These are phyloP conservation scores for Alternaria ventricosa DNA, from an alignment of 2,329 filamentous ascomycete genomes.

Conservation along the genomic window DNA sequence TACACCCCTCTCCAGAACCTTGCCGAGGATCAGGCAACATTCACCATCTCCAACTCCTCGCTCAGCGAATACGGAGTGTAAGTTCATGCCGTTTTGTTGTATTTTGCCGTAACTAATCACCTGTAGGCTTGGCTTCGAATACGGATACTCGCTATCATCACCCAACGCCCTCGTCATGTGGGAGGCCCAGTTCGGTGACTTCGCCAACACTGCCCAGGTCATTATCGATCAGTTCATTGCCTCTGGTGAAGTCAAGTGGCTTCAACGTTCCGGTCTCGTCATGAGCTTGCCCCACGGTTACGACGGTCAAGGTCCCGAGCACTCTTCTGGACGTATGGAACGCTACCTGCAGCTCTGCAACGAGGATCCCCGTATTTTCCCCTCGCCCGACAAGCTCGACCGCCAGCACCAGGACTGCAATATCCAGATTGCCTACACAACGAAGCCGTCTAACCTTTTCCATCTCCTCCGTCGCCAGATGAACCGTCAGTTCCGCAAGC, in stretches of 20 bases:
- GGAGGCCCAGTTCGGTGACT: slow-evolving; percentile 99
- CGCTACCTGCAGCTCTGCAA: slow-evolving; percentile 97
- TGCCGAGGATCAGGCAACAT: slow-evolving; percentile 89
- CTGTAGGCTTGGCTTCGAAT: slow-evolving; percentile 87
- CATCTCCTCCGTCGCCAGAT: slow-evolving; percentile 96
- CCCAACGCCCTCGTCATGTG: slow-evolving; percentile 98
- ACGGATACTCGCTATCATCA: slow-evolving; percentile 96
- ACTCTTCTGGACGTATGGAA: slow-evolving; percentile 96
- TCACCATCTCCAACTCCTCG: slow-evolving; percentile 97
- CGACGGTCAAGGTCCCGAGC: slow-evolving; percentile 96
- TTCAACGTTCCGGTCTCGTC: slow-evolving; percentile 95
- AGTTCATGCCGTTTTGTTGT: slow-evolving; percentile 35
- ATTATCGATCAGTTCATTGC: slow-evolving; percentile 99
- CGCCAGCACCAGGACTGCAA: slow-evolving; percentile 99
- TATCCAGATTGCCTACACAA: slow-evolving; percentile 98
- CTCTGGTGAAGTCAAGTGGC: slow-evolving; percentile 97
- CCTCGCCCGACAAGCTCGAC: slow-evolving; percentile 83
- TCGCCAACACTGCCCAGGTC: slow-evolving; percentile 98
- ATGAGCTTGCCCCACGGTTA: slow-evolving; percentile 97
- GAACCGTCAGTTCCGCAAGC: slow-evolving; percentile 99
- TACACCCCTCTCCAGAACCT: slow-evolving; percentile 93
- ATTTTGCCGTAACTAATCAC: slow-evolving; percentile 28
- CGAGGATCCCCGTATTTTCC: slow-evolving; percentile 95
- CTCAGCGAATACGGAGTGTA: slow-evolving; percentile 72
- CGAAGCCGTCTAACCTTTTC: slow-evolving; percentile 94